Conservation (phyloP, 768 basidiomycete species). For the Lentinula guzmanii region DNA sequence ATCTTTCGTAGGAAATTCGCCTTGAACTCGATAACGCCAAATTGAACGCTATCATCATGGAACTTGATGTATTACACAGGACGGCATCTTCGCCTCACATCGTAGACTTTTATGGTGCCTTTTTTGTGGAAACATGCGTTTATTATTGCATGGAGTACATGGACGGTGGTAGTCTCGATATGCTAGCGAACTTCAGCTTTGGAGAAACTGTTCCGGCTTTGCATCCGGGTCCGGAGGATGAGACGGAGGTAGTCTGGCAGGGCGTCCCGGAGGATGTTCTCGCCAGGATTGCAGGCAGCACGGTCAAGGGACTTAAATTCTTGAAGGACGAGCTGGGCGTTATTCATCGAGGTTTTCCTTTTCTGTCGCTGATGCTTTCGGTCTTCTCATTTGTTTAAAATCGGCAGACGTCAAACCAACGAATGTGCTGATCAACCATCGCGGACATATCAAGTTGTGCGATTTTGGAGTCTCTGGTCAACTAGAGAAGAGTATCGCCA, state of each 20-base stretch:
- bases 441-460: conserved; percentile 89
- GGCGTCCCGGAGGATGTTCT: conserved; percentile 78
- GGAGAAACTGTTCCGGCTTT: conserved; percentile 8
- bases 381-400: conserved; percentile 1
- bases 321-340: conserved; percentile 92
- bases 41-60: conserved; percentile 96
- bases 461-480: conserved; percentile 99
- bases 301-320: conserved; percentile 90
- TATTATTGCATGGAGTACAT: conserved; percentile 99
- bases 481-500: conserved; percentile 91
- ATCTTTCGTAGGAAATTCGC: conserved; percentile 78
- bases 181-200: conserved; percentile 40
- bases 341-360: conserved; percentile 45
- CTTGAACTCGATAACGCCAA: conserved; percentile 92
- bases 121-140: conserved; percentile 99
- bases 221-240: conserved; percentile 7
- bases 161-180: conserved; percentile 97
- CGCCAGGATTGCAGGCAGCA: conserved; percentile 69
- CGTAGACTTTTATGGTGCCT: conserved; percentile 98
- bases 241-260: conserved; percentile 16
- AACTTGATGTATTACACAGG: conserved; percentile 95
- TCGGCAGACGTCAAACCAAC: conserved; percentile 84
- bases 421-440: conserved; percentile 85
- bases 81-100: conserved; percentile 74
- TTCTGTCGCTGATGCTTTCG: background rate